Conservation (phyloP, 345 rosid genomes). For the Syzygium aqueum region DNA sequence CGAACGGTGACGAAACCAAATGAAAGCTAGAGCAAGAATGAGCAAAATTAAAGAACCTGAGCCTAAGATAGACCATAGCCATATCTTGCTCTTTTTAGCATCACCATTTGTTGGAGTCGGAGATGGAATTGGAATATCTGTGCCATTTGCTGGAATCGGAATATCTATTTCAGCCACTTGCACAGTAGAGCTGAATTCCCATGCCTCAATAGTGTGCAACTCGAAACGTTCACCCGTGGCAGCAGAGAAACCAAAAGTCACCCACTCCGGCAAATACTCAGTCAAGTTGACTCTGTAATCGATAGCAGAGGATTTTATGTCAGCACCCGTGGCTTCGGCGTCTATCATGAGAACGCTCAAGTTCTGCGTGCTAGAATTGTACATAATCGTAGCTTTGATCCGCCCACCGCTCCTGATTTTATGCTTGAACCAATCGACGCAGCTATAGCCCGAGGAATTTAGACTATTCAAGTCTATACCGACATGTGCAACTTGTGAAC, state of each 20-base stretch:
- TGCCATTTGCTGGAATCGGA: too few species aligned
- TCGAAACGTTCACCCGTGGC: not conserved
- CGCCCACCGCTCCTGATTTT: not conserved
- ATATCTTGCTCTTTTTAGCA: not conserved
- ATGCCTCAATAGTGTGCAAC: not conserved
- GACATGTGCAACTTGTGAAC: not conserved
- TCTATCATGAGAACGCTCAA: not conserved
- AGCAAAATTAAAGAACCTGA: not conserved
- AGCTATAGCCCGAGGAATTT: not conserved
- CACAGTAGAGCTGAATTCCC: constrained; percentile 10
- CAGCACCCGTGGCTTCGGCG: not conserved
- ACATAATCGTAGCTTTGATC: not conserved
- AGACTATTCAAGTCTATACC: constrained; percentile 4
- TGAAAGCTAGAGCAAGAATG: not conserved
- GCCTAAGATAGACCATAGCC: not conserved
- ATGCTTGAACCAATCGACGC: not conserved
- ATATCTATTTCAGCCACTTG: not conserved
- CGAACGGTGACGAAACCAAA: not conserved
- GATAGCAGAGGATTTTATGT: not conserved
- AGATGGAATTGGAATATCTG: too few species aligned
- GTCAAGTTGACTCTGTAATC: not conserved
- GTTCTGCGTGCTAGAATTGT: not conserved
- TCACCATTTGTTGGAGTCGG: too few species aligned
- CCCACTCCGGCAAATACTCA: constrained; percentile 8
- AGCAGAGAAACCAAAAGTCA: constrained; percentile 17